Conservation (phyloP, 352 stramenopile species). For the Pythium aphanidermatum region DNA sequence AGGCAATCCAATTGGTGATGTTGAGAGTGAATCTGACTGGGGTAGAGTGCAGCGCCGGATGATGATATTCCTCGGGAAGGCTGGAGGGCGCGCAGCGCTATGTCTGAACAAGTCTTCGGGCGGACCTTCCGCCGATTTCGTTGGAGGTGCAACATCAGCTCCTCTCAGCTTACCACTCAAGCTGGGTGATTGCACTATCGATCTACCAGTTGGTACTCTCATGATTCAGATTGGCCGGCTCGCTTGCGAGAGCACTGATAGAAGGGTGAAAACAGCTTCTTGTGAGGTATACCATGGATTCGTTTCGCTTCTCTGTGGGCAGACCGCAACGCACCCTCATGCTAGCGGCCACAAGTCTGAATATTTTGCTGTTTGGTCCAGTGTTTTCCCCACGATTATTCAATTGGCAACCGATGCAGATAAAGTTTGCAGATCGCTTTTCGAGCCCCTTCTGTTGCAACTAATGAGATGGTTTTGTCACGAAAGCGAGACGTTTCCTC, state of each 20-base stretch:
- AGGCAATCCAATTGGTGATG: constrained; percentile 7
- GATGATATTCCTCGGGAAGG: constrained; percentile 50
- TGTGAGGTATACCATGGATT: constrained; percentile 70
- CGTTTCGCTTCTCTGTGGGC: constrained; percentile 60
- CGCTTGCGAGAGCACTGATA: constrained; percentile 43
- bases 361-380: constrained; percentile 54
- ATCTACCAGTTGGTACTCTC: constrained; percentile 40
- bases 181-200: constrained; percentile 32
- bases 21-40: constrained; percentile 15
- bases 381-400: constrained; percentile 44
- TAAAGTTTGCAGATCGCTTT: constrained; percentile 63
- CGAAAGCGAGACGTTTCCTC: constrained; percentile 48
- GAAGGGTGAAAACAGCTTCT: constrained; percentile 50
- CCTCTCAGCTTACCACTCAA: constrained; percentile 39
- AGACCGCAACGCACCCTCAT: constrained; percentile 61
- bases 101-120: constrained; percentile 25
- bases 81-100: constrained; percentile 35
- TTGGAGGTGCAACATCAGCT: too few species aligned
- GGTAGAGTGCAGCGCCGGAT: constrained; percentile 52
- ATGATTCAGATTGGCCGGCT: constrained; percentile 46
- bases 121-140: constrained; percentile 1
- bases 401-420: constrained; percentile 57
- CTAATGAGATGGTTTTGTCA: constrained; percentile 60
- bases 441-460: constrained; percentile 71
- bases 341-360: constrained; percentile 48